phyloP scores from a whole-genome alignment of 345 rosid species.

The Populus tremula region DNA sequence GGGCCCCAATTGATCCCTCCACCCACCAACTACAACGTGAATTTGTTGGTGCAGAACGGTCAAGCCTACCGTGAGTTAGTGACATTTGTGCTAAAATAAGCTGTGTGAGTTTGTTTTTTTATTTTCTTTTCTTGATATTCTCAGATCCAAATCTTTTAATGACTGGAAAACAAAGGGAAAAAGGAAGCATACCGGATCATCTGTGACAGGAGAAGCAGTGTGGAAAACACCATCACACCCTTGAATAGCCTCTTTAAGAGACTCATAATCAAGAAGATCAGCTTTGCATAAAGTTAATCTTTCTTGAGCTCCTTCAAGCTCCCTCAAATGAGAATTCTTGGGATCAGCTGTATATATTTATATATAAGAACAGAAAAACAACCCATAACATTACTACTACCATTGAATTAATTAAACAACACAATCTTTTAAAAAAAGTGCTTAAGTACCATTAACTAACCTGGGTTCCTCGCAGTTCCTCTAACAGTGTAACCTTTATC shows the following conservation, averaged over 20 bases:
- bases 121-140: slow-evolving; percentile 4
- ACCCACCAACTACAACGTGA: background rate
- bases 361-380: background rate
- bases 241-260: slow-evolving; percentile 57
- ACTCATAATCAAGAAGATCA: slow-evolving; percentile 74
- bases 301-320: slow-evolving; percentile 85
- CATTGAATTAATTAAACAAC: background rate
- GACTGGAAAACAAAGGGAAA: background rate
- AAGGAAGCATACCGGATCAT: slow-evolving; percentile 68
- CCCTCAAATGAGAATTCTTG: slow-evolving; percentile 78
- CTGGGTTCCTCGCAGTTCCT: slow-evolving; percentile 91
- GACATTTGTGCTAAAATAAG: too few relatives aligned
- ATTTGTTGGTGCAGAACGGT: background rate
- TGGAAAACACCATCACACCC: slow-evolving; percentile 98
- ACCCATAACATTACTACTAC: background rate
- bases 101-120: background rate
- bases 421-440: background rate
- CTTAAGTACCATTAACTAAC: slow-evolving; percentile 13
- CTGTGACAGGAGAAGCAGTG: slow-evolving; percentile 93
- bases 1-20: background rate
- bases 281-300: slow-evolving; percentile 67
- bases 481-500: slow-evolving; percentile 75
- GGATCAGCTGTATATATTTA: slow-evolving; percentile 54
- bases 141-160: slow-evolving; percentile 18
- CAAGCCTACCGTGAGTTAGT: background rate